A percentile compares a stretch with the other conserved stretches of the same genome.
Conservation (phyloP, 2,329 filamentous ascomycete genomes). For the Sporothrix curviconia region DNA sequence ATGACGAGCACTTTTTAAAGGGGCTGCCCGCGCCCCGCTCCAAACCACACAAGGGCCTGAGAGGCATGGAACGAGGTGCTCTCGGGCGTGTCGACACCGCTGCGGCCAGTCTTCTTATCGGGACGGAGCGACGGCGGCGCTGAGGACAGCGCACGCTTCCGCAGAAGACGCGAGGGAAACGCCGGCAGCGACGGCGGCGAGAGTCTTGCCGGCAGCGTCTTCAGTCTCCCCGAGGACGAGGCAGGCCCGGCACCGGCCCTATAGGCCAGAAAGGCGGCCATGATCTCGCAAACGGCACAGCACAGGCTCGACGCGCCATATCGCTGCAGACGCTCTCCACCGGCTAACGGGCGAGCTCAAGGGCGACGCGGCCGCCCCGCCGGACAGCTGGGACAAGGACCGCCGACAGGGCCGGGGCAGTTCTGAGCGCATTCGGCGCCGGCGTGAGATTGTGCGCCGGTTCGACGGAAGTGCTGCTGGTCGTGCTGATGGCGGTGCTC, state of each 20-base stretch:
- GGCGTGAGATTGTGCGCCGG: constrained; percentile 47
- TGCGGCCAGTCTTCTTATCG: constrained; percentile 36
- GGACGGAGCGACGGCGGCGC: background rate
- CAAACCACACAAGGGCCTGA: constrained; percentile 69
- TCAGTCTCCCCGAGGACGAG: constrained; percentile 29
- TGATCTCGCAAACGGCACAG: too few relatives aligned
- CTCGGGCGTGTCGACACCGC: constrained; percentile 50
- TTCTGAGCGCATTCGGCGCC: constrained; percentile 35
- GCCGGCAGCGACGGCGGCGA: constrained; percentile 1
- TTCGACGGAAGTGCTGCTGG: constrained; percentile 45
- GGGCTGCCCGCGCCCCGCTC: constrained; percentile 74
- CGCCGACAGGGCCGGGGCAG: constrained; percentile 24
- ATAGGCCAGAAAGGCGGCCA: too few relatives aligned
- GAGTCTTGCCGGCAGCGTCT: constrained; percentile 7
- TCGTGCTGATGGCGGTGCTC: constrained; percentile 43
- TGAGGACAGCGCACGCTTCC: background rate
- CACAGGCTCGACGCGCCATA: constrained; percentile 22
- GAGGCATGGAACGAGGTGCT: constrained; percentile 51
- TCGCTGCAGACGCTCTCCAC: constrained; percentile 13
- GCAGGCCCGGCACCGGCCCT: constrained; percentile 24
- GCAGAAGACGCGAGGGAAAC: background rate
- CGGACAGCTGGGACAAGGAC: constrained; percentile 16
- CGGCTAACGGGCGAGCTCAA: constrained; percentile 20
- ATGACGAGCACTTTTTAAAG: constrained; percentile 85
- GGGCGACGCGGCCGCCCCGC: background rate